Base-by-base conservation (phyloP, 2,329 filamentous ascomycete species). In the Calonectria pauciramosa region DNA sequence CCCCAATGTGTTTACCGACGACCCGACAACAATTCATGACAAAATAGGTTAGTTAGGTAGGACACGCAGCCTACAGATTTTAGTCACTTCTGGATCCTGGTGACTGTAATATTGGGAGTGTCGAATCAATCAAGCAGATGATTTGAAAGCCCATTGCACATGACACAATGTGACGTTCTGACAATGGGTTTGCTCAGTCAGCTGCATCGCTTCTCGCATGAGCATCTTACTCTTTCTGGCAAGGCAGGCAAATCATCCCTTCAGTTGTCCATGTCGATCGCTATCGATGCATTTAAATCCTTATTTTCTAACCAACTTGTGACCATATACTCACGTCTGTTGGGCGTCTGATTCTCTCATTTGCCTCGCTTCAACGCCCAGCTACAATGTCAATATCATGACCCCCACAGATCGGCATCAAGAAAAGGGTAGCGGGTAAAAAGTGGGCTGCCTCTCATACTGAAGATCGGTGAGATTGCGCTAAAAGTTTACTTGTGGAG, bases 41-140 rank as follows among this genome's bases (percentile, higher is more conserved):
- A n/a, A 18, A 44, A 44, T 2, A 44, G n/a, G n/a, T n/a, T n/a
- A 5, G 41, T 44, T 20, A 7, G 14, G 41, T 18, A 18, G 18
- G 8, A 9, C 41, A 44, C 16, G 8, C 4, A 44, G 11, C 5
- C 8, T n/a, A 8, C 41, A n/a, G 8, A 44, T 20, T n/a, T n/a
- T 11, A 18, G 18, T 8, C 20, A 11, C 18, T 2, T 38, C 3
- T 9, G 20, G 2, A 1, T 47, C 2, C 6, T 47, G 41, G 8
- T 47, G 18, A 3, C 18, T 2, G 7, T 8, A 11, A 1, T 2
- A n/a, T n/a, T 10, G 1, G 4, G 18, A 4, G 11, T n/a, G 7
- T 47, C 8, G n/a, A 20, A 10, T 47, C 9, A n/a, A n/a, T 47
- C 8, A 5, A n/a, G 9, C 9, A n/a, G 20, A 47, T n/a, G 11